Evolutionary conservation across 768 basidiomycete genomes (phyloP).

Genomic region (Tylopilus vinaceipallidus): DNA sequence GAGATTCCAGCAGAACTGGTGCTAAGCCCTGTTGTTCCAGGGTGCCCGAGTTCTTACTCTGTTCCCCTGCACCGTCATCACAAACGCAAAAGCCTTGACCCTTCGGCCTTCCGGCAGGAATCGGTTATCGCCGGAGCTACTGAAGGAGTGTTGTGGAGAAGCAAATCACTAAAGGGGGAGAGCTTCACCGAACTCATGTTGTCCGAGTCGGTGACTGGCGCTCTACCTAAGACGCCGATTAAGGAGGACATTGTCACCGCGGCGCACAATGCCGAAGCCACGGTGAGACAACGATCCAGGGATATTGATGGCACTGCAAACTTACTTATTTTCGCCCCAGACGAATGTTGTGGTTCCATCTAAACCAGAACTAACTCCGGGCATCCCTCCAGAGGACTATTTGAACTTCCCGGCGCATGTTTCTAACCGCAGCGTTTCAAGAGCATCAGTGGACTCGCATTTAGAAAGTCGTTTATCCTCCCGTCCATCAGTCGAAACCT

Average conservation of each 20-base stretch:
- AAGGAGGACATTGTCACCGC: not conserved
- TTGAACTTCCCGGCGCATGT: not conserved
- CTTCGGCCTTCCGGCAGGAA: conserved; percentile 1
- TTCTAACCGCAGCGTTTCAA: too few relatives aligned
- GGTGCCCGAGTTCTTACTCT: conserved; percentile 1
- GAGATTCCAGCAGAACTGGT: conserved; percentile 38
- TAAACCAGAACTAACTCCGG: not conserved
- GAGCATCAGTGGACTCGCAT: not conserved
- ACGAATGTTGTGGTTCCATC: not conserved
- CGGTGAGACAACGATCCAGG: conserved; percentile 5
- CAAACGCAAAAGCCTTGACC: conserved; percentile 20
- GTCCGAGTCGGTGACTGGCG: not conserved
- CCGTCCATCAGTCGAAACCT: not conserved
- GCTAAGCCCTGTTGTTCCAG: conserved; percentile 13
- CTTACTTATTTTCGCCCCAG: conserved; percentile 6
- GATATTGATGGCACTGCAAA: not conserved
- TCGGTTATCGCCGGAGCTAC: not conserved
- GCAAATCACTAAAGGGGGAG: conserved; percentile 28
- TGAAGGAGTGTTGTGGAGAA: conserved; percentile 23
- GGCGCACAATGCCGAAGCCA: not conserved
- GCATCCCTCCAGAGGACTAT: not conserved
- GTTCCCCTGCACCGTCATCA: conserved; percentile 1
- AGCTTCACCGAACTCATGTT: not conserved
- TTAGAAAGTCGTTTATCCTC: not conserved
- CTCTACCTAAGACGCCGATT: not conserved